A percentile compares a stretch with the other conserved stretches of the same genome.
Evolutionary conservation across 2,329 filamentous ascomycete genomes (phyloP).

Genomic region (Aspergillus niger): DNA sequence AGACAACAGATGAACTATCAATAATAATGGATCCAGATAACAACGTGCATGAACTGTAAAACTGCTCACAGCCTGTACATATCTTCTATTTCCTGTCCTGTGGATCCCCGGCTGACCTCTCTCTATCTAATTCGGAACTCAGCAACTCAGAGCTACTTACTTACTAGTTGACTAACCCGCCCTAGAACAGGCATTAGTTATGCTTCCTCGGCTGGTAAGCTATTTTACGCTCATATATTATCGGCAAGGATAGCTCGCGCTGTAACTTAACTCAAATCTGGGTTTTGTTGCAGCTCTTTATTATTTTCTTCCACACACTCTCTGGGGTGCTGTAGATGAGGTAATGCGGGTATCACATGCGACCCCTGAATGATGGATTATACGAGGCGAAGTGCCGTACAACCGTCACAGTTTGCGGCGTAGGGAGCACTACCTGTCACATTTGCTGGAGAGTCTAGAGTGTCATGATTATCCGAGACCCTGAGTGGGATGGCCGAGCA

Average conservation of each 20-base stretch:
- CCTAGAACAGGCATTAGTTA: background rate
- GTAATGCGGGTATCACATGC: slow-evolving; percentile 3
- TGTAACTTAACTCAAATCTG: background rate
- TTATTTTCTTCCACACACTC: too few species aligned
- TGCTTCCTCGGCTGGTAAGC: background rate
- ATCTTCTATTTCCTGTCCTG: background rate
- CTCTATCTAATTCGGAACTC: background rate
- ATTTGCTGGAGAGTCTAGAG: background rate
- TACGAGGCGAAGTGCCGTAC: background rate
- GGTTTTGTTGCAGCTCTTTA: background rate
- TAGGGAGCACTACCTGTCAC: slow-evolving; percentile 7
- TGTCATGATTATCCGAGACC: slow-evolving; percentile 8
- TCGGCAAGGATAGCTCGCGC: slow-evolving; percentile 1
- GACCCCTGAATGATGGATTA: background rate
- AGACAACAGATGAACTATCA: slow-evolving; percentile 16
- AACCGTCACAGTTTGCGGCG: slow-evolving; percentile 5
- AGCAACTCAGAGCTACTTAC: background rate
- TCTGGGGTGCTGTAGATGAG: background rate
- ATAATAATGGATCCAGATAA: slow-evolving; percentile 19
- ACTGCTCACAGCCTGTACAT: background rate
- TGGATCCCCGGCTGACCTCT: slow-evolving; percentile 3
- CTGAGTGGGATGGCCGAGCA: slow-evolving; percentile 7
- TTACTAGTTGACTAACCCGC: too few species aligned
- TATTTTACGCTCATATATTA: background rate
- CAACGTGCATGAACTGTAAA: slow-evolving; percentile 24